Percentiles rank a stretch among this genome's conserved stretches.
These are phyloP conservation scores for Byssothecium circinans DNA, from an alignment of 2,329 filamentous ascomycete genomes.

Conservation along the genomic window DNA sequence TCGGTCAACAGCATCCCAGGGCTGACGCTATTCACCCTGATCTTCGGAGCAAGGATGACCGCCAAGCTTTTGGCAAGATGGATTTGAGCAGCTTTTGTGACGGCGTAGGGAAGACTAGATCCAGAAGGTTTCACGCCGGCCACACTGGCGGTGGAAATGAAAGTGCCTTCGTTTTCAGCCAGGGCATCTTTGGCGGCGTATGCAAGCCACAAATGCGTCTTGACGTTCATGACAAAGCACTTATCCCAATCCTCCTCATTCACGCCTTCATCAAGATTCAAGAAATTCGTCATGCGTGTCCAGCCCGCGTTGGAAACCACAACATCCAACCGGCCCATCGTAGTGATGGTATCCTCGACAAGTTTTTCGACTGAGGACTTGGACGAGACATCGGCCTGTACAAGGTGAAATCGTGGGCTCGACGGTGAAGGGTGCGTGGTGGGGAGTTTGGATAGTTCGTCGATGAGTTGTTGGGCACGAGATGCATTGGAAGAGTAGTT, in stretches of 20 bases:
- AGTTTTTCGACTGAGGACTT: conserved; percentile 47
- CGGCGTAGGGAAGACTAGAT: conserved; percentile 71
- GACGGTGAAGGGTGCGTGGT: conserved; percentile 26
- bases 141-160: conserved; percentile 65
- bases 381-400: conserved; percentile 51
- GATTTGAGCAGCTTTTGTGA: conserved; percentile 74
- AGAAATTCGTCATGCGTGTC: conserved; percentile 63
- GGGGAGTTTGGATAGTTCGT: conserved; percentile 46
- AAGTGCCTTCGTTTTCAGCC: conserved; percentile 61
- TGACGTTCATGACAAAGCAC: conserved; percentile 66
- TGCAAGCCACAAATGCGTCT: conserved; percentile 54
- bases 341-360: conserved; percentile 47
- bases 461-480: conserved; percentile 45
- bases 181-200: conserved; percentile 61
- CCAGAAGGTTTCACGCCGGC: conserved; percentile 67
- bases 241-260: conserved; percentile 66
- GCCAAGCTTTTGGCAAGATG: conserved; percentile 69
- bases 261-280: conserved; percentile 60
- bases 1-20: conserved; percentile 66
- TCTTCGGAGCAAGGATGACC: conserved; percentile 61
- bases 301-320: conserved; percentile 59
- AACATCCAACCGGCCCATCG: conserved; percentile 53
- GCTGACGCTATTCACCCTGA: conserved; percentile 65
- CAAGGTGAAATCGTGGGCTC: conserved; percentile 45
- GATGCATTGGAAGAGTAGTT: conserved; percentile 52